A percentile compares a stretch with the other conserved stretches of the same genome.
Evolutionary conservation across 306 rosid species (phyloP).

Genomic region (Mucuna pruriens): DNA sequence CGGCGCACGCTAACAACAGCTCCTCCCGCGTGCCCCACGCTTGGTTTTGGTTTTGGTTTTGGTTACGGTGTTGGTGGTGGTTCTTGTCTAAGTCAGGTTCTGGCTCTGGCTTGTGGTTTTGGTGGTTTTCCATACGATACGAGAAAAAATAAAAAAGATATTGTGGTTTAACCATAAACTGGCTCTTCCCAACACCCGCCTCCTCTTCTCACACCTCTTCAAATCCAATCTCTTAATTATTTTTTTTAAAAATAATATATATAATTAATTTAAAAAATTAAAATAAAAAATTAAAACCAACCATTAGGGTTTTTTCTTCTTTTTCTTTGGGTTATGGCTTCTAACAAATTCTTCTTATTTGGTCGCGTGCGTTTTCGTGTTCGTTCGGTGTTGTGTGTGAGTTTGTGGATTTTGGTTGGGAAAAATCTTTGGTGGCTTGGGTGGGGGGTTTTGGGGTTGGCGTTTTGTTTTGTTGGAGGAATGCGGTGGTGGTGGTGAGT

Average conservation of each 20-base stretch:
- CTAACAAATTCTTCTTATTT: conserved; percentile 11
- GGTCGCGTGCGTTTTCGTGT: background rate
- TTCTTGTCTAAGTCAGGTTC: conserved; percentile 29
- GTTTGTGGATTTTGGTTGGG: background rate
- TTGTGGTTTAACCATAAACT: conserved; percentile 48
- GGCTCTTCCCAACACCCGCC: conserved; percentile 33
- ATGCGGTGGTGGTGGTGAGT: background rate
- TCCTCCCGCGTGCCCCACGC: conserved; percentile 89
- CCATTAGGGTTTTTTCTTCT: conserved; percentile 26
- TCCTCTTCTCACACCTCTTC: conserved; percentile 51
- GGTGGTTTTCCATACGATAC: conserved; percentile 52
- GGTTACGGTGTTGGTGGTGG: background rate
- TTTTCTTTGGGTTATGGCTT: background rate
- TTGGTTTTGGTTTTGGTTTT: background rate
- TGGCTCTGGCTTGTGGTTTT: conserved; percentile 31
- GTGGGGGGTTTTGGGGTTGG: background rate
- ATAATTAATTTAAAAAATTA: background rate
- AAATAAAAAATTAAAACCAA: background rate
- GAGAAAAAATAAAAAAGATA: conserved; percentile 9
- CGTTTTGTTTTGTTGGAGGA: background rate
- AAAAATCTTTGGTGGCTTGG: background rate
- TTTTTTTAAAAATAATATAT: background rate
- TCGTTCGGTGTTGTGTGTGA: background rate
- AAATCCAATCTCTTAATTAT: conserved; percentile 38
- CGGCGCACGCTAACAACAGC: conserved; percentile 70